Conservation (phyloP, 2,329 filamentous ascomycete genomes). For the Penicillium corylophilum region DNA sequence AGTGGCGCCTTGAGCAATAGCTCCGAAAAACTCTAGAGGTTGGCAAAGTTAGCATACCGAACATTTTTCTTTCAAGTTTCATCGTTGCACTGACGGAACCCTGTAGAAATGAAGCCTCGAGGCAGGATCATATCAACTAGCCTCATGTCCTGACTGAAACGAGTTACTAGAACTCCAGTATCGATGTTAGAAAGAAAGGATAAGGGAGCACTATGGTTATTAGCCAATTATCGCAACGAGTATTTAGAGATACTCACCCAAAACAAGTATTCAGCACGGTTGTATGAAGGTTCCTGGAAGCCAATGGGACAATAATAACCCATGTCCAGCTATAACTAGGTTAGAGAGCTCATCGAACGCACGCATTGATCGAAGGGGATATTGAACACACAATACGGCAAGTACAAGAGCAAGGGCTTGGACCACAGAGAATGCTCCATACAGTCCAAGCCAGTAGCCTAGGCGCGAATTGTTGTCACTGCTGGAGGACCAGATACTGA, state of each 20-base stretch:
- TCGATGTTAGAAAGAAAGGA: not conserved
- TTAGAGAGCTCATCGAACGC: too few relatives aligned
- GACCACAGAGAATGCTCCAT: conserved; percentile 14
- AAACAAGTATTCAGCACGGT: conserved; percentile 17
- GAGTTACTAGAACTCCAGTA: not conserved
- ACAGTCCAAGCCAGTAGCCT: conserved; percentile 20
- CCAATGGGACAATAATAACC: conserved; percentile 18
- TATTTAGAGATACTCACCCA: conserved; percentile 1
- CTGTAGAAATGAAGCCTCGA: conserved; percentile 1
- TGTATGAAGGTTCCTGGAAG: conserved; percentile 24
- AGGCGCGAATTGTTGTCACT: conserved; percentile 5
- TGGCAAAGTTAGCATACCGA: not conserved
- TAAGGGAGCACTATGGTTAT: not conserved
- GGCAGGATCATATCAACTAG: conserved; percentile 47
- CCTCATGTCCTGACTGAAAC: conserved; percentile 48
- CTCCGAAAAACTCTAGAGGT: not conserved
- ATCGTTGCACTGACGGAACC: not conserved
- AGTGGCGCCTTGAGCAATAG: conserved; percentile 8
- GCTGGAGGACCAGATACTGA: conserved; percentile 22
- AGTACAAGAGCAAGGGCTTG: not conserved
- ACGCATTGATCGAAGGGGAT: too few relatives aligned
- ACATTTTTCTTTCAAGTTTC: not conserved
- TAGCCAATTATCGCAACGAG: not conserved
- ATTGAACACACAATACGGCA: not conserved
- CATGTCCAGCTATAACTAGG: conserved; percentile 8